Percentiles rank a stretch among this genome's conserved stretches.
phyloP scores from a whole-genome alignment of 2,329 filamentous ascomycete genomes.

The Endothia cerciana region DNA sequence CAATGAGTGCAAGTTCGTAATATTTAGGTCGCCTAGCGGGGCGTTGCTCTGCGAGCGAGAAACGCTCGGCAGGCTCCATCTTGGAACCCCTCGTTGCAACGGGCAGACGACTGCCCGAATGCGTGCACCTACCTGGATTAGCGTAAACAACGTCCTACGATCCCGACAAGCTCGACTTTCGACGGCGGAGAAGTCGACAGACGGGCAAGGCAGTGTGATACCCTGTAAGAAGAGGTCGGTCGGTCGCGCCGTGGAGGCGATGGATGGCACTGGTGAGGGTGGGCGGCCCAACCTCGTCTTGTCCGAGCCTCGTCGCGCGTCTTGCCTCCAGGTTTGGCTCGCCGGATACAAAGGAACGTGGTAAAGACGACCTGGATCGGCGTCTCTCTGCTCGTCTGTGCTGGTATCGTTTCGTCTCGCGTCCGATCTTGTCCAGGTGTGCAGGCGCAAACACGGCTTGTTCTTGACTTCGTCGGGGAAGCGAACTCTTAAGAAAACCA shows the following conservation, averaged over 20 bases:
- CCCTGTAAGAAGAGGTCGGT: neutral
- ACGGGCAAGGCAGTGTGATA: neutral
- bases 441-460: neutral
- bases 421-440: neutral
- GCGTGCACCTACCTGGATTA: constrained; percentile 5
- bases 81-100: constrained; percentile 23
- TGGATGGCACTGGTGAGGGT: neutral
- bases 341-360: constrained; percentile 26
- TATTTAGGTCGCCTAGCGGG: constrained; percentile 27
- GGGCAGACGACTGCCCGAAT: neutral
- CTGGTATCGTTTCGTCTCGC: neutral
- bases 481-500: neutral
- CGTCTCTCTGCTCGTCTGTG: neutral
- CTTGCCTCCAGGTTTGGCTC: constrained; percentile 5
- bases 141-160: constrained; percentile 2
- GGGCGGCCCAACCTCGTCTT: constrained; percentile 1
- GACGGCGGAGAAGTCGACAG: constrained; percentile 13
- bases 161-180: neutral
- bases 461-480: neutral
- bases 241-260: neutral
- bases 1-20: constrained; percentile 30
- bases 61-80: constrained; percentile 27
- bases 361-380: constrained; percentile 1
- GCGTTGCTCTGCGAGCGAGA: constrained; percentile 25
- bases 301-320: constrained; percentile 23